These are phyloP conservation scores for Scheffersomyces illinoinensis DNA, from an alignment of 1,139 yeast genomes.

Conservation along the genomic window DNA sequence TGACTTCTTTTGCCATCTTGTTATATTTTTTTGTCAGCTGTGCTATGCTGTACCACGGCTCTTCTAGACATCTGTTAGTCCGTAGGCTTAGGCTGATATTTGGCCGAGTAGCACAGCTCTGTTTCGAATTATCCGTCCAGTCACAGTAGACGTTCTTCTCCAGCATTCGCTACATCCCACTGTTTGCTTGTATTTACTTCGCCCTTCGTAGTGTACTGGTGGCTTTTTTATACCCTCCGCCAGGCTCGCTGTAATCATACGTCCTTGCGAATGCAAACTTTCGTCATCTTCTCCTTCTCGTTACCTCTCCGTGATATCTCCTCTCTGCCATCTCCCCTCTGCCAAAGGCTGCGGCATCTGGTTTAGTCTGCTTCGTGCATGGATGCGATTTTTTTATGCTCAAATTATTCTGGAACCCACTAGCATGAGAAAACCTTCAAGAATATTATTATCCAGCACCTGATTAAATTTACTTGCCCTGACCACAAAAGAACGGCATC, in stretches of 20 bases:
- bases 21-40: background rate
- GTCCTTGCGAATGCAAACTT: background rate
- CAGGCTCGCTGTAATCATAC: background rate
- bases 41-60: background rate
- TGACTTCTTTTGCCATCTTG: background rate
- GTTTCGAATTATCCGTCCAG: background rate
- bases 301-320: background rate
- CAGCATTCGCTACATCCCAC: background rate
- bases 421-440: background rate
- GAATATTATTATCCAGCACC: background rate
- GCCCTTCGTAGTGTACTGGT: background rate
- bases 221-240: background rate
- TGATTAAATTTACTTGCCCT: background rate
- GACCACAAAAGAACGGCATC: background rate
- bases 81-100: background rate
- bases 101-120: background rate
- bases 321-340: background rate
- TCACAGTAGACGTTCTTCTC: background rate
- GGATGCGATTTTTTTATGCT: background rate
- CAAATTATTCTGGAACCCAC: background rate
- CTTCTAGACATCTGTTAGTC: background rate
- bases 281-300: background rate
- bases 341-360: background rate
- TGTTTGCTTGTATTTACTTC: background rate
- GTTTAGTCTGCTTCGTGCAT: background rate